Evolutionary conservation across 2,329 filamentous ascomycete genomes (phyloP), one percentile per base, ranked within the genome.

Genomic region (Colletotrichum endophyticum): DNA sequence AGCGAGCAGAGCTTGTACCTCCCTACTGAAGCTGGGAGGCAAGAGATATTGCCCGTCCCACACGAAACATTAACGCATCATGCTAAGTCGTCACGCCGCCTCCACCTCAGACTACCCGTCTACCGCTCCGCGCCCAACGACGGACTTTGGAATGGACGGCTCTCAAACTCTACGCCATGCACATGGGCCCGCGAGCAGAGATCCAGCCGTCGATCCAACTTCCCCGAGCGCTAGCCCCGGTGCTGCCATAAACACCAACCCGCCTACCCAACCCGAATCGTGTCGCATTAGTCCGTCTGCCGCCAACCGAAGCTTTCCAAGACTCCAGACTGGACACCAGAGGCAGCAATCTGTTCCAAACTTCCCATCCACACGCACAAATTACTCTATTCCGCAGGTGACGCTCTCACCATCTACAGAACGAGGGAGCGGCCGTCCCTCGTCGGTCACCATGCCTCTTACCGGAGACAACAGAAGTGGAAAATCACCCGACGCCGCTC

Each of bases 401-500:
- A 71, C 66, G 19, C 57, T 73, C 67, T 78, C 76, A 22, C 64
- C 82, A 49, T 81, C 81, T 19, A 81, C 81, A 36, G 80, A 79
- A 30, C 78, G 80, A 74, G 81, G 79, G 78, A 78, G 78, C 22
- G 77, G 57, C 32, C 70, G 78, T 22, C 79, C 78, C 16, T 71
- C 78, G 32, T 80, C 78, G 22, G 80, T 82, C 61, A 84, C 83
- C 61, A 88, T 88, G 86, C 82, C 85, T 25, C 80, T 85, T 64
- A 88, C 87, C 66, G 87, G 87, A 70, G 87, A 88, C 76, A 82
- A 81, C 66, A 85, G 83, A 70, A 78, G 77, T 28, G 75, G 78
- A 28, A 82, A 79, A 73, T 79, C 80, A 25, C 73, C 67, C 62
- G 81, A 82, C 12, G 79, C 80, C 59, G 74, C 78, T 15, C 81